These are phyloP conservation scores for Penicillium sp. DNA, from an alignment of 2,329 filamentous ascomycete species.

Conservation along the genomic window DNA sequence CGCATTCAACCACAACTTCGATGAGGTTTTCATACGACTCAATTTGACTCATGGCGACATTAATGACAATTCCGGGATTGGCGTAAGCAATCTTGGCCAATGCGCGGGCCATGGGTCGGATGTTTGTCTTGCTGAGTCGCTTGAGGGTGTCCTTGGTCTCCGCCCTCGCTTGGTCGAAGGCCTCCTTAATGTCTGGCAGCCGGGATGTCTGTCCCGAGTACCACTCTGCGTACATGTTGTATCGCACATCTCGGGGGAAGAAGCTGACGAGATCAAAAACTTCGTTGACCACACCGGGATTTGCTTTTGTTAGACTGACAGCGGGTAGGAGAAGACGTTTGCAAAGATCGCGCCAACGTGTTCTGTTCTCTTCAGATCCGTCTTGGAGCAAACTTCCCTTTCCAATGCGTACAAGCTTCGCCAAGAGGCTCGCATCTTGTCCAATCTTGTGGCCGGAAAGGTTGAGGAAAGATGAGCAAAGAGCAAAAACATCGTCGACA, in stretches of 20 bases:
- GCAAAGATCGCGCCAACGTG: conserved; percentile 81
- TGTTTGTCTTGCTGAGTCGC: conserved; percentile 82
- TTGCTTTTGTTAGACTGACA: conserved; percentile 79
- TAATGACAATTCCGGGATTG: conserved; percentile 88
- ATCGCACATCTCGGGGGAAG: conserved; percentile 74
- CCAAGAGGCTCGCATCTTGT: conserved; percentile 71
- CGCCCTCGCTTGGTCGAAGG: conserved; percentile 71
- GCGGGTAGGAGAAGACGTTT: conserved; percentile 83
- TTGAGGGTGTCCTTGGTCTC: conserved; percentile 87
- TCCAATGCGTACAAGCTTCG: conserved; percentile 84
- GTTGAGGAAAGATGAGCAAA: conserved; percentile 81
- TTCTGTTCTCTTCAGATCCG: conserved; percentile 64
- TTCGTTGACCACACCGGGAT: conserved; percentile 79
- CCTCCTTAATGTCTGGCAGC: conserved; percentile 71
- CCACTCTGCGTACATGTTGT: conserved; percentile 92
- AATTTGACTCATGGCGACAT: conserved; percentile 82
- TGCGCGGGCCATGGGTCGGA: conserved; percentile 78
- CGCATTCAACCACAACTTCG: conserved; percentile 90
- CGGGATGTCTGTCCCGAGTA: conserved; percentile 75
- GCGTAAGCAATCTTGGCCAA: conserved; percentile 90
- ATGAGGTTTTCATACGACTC: conserved; percentile 95
- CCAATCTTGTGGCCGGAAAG: conserved; percentile 87
- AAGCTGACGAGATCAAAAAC: conserved; percentile 78
- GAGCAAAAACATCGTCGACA: conserved; percentile 83
- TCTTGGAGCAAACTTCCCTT: conserved; percentile 71